Evolutionary conservation across 2,329 filamentous ascomycete species (phyloP).

Genomic region (Parafenestella ontariensis): DNA sequence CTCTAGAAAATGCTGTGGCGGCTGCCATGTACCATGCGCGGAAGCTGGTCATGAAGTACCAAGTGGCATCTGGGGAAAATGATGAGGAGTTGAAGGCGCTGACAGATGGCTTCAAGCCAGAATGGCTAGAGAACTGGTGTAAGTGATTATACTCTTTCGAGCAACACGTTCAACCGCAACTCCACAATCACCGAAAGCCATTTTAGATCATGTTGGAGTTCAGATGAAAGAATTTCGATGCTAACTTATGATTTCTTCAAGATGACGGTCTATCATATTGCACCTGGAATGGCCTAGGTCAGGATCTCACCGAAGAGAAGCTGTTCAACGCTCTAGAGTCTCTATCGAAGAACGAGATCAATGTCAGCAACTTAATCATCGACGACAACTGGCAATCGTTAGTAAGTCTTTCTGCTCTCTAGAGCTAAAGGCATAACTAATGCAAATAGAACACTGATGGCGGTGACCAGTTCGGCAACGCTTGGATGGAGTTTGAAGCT

Average conservation of each 20-base stretch:
- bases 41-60: constrained; percentile 61
- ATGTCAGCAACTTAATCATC: constrained; percentile 85
- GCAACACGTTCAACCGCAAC: not conserved
- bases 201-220: no score
- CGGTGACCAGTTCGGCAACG: constrained; percentile 49
- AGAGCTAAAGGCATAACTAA: not conserved
- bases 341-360: constrained; percentile 74
- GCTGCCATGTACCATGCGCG: constrained; percentile 90
- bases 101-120: constrained; percentile 58
- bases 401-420: constrained; percentile 5
- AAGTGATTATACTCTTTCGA: constrained; percentile 2
- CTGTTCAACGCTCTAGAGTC: constrained; percentile 76
- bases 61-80: constrained; percentile 53
- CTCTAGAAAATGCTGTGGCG: constrained; percentile 77
- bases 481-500: constrained; percentile 85
- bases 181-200: no score
- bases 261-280: constrained; percentile 91
- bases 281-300: constrained; percentile 94
- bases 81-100: constrained; percentile 57
- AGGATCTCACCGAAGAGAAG: constrained; percentile 80
- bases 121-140: constrained; percentile 85
- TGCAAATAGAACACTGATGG: constrained; percentile 52
- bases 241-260: not conserved
- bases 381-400: constrained; percentile 83
- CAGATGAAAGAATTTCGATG: no score